phyloP scores from a whole-genome alignment of 495 filamentous ascomycete genomes.

The Antarctomyces pellizariae region DNA sequence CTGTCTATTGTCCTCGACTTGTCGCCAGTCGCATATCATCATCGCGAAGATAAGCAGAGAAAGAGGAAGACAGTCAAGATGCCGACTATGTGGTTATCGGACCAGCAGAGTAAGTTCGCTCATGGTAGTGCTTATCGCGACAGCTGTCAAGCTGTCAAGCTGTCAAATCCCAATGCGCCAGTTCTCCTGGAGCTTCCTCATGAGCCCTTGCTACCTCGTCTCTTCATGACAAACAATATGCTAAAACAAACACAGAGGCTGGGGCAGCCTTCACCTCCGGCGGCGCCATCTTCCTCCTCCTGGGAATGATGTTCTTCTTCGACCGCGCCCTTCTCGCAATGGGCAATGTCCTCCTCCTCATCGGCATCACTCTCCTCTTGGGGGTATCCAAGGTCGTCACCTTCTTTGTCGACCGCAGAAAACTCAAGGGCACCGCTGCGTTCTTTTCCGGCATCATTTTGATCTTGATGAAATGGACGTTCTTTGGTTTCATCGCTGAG shows the following conservation, averaged over 20 bases:
- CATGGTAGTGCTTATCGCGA: not conserved
- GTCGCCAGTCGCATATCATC: no score
- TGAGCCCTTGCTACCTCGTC: not conserved
- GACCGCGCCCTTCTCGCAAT: conserved; percentile 86
- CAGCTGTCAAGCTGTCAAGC: not conserved
- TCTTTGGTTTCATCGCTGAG: conserved; percentile 77
- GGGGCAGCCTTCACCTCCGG: conserved; percentile 90
- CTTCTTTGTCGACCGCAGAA: conserved; percentile 87
- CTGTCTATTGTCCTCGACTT: no score
- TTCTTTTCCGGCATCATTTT: conserved; percentile 68
- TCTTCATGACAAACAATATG: conserved; percentile 2
- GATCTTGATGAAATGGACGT: conserved; percentile 70
- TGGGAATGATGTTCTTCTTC: conserved; percentile 88
- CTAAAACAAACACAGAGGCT: conserved; percentile 39
- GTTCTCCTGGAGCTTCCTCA: no score
- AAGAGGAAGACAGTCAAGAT: conserved; percentile 7
- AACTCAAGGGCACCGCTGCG: conserved; percentile 73
- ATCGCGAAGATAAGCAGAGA: not conserved
- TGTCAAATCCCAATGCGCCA: not conserved
- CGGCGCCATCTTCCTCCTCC: conserved; percentile 79
- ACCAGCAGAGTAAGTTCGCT: conserved; percentile 61
- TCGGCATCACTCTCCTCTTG: conserved; percentile 86
- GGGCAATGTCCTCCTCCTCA: conserved; percentile 94
- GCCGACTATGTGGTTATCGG: conserved; percentile 72
- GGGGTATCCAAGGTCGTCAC: conserved; percentile 70